These are phyloP conservation scores for Prinsepia uniflora DNA, from an alignment of 306 rosid genomes.

Conservation along the genomic window DNA sequence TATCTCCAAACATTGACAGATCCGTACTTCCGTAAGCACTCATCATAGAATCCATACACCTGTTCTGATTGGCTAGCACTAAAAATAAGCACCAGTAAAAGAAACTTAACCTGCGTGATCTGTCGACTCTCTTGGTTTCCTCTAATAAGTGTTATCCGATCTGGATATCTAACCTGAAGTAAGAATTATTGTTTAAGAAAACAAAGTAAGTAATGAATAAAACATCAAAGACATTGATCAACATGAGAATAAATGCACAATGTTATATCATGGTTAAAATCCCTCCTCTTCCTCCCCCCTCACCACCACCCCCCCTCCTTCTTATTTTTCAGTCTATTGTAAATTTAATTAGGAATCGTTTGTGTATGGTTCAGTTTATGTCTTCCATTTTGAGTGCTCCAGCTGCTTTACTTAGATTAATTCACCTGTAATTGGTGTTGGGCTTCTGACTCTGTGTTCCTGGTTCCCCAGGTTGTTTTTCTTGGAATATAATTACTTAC, in stretches of 20 bases:
- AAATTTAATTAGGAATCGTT: too few species aligned
- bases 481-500: too few species aligned
- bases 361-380: too few species aligned
- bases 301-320: too few species aligned
- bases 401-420: too few species aligned
- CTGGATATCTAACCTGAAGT: conserved; percentile 95
- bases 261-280: not conserved
- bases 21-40: conserved; percentile 97
- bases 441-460: too few species aligned
- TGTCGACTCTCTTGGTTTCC: conserved; percentile 99
- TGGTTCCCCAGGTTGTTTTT: too few species aligned
- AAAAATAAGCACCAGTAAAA: conserved; percentile 10
- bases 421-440: too few species aligned
- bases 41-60: conserved; percentile 99
- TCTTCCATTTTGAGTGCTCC: too few species aligned
- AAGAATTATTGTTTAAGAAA: conserved; percentile 10
- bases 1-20: conserved; percentile 99
- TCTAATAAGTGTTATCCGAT: conserved; percentile 96
- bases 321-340: too few species aligned
- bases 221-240: conserved; percentile 10
- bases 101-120: conserved; percentile 83
- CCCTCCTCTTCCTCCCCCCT: too few species aligned
- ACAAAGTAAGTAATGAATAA: not conserved
- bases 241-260: not conserved
- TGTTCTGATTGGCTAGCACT: conserved; percentile 33